Evolutionary conservation across 2,329 filamentous ascomycete genomes (phyloP).

Genomic region (Pezicula neosporulosa): DNA sequence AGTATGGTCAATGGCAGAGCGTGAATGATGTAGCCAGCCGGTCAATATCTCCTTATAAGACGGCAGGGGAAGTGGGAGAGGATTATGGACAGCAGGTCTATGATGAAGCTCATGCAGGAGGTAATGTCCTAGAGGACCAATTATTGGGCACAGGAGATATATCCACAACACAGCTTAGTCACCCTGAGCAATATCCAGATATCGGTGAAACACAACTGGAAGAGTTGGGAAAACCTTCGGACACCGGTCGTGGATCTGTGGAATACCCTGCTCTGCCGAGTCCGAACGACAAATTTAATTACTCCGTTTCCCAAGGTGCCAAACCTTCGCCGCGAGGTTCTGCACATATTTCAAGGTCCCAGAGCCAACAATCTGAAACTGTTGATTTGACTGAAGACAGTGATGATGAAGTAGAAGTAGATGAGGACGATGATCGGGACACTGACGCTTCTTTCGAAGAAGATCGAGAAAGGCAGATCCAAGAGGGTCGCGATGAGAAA

Average conservation of each 20-base stretch:
- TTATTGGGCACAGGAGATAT: not conserved
- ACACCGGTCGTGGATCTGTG: not conserved
- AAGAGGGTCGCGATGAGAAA: constrained; percentile 3
- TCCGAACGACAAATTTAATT: not conserved
- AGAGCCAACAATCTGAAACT: constrained; percentile 17
- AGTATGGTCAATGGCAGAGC: constrained; percentile 18
- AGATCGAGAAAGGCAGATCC: not conserved
- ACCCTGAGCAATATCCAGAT: constrained; percentile 10
- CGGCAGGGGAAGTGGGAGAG: not conserved
- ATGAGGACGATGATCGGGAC: constrained; percentile 12
- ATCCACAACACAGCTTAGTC: not conserved
- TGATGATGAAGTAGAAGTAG: constrained; percentile 2
- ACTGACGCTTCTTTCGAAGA: not conserved
- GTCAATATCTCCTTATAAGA: constrained; percentile 6
- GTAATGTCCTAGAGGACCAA: constrained; percentile 2
- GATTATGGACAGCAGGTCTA: constrained; percentile 11
- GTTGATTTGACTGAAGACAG: constrained; percentile 24
- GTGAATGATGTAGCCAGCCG: constrained; percentile 6
- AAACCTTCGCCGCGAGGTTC: not conserved
- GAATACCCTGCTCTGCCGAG: not conserved
- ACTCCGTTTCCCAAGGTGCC: not conserved
- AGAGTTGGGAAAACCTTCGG: not conserved
- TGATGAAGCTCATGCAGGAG: constrained; percentile 10
- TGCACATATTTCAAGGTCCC: constrained; percentile 17
- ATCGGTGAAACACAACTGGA: constrained; percentile 5